A percentile compares a stretch with the other conserved stretches of the same genome.
Evolutionary conservation across 169 alveolate genomes (phyloP).

Genomic region (Plasmodium sp.): DNA sequence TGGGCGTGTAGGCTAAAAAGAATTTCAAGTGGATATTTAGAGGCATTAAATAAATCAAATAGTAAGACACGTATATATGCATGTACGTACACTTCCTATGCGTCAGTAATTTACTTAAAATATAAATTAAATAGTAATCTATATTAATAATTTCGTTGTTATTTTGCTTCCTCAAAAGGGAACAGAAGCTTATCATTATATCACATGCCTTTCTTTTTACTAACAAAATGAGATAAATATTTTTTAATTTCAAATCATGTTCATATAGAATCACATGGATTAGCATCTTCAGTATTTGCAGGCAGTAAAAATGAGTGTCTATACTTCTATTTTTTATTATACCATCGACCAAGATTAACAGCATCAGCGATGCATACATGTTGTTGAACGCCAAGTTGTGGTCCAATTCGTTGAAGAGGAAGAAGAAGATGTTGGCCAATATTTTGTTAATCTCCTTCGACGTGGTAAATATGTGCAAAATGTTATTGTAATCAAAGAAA

Average conservation of each 20-base stretch:
- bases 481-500: conserved; percentile 65
- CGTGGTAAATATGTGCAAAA: conserved; percentile 59
- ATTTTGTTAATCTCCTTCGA: conserved; percentile 53
- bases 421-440: conserved; percentile 42
- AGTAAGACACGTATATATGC: conserved; percentile 63
- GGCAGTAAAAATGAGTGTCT: conserved; percentile 64
- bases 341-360: conserved; percentile 52
- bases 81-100: conserved; percentile 69
- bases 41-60: conserved; percentile 70
- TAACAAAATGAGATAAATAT: conserved; percentile 56
- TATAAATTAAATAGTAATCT: conserved; percentile 55
- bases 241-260: conserved; percentile 66
- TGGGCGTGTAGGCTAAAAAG: conserved; percentile 60
- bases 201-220: conserved; percentile 71
- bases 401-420: conserved; percentile 67
- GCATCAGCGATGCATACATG: conserved; percentile 57
- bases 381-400: conserved; percentile 49
- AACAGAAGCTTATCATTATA: conserved; percentile 48
- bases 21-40: conserved; percentile 53
- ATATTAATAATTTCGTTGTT: conserved; percentile 71
- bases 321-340: conserved; percentile 35
- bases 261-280: conserved; percentile 68
- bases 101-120: conserved; percentile 62
- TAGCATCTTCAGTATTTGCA: conserved; percentile 66
- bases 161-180: conserved; percentile 13